Evolutionary conservation across 495 filamentous ascomycete species (phyloP).

Genomic region (Ramalina peruviana): DNA sequence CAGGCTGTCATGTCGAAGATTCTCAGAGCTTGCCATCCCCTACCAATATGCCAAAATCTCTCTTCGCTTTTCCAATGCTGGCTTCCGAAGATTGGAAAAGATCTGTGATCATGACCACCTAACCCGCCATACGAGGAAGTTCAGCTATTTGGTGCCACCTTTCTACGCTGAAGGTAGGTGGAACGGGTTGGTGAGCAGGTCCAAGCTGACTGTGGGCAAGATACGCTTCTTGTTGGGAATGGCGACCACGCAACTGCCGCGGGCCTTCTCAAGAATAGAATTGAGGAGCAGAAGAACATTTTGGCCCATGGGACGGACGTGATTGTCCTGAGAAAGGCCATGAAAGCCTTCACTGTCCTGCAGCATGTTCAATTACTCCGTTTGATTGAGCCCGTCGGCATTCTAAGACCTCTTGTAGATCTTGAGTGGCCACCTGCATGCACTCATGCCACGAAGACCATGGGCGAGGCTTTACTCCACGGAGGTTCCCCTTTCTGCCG

Average conservation of each 20-base stretch:
- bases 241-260: not conserved
- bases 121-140: conserved; percentile 47
- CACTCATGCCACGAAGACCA: conserved; percentile 42
- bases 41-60: conserved; percentile 46
- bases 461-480: conserved; percentile 41
- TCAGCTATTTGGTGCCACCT: conserved; percentile 59
- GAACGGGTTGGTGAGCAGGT: not conserved
- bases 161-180: conserved; percentile 41
- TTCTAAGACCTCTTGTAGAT: conserved; percentile 46
- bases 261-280: conserved; percentile 24
- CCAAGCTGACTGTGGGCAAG: conserved; percentile 4
- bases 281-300: conserved; percentile 29
- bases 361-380: conserved; percentile 54
- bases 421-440: conserved; percentile 52
- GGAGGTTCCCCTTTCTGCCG: conserved; percentile 40
- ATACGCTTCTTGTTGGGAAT: not conserved
- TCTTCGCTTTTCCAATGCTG: conserved; percentile 44
- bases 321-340: conserved; percentile 37
- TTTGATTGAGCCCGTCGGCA: conserved; percentile 38
- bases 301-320: conserved; percentile 26
- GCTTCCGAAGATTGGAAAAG: conserved; percentile 40
- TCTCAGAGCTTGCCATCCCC: conserved; percentile 45
- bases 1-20: conserved; percentile 45
- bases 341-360: conserved; percentile 42
- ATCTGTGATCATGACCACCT: conserved; percentile 35